Evolutionary conservation across 805 yeast species (phyloP), one percentile per base, ranked within the genome.

Genomic region (Yarrowia sp.): DNA sequence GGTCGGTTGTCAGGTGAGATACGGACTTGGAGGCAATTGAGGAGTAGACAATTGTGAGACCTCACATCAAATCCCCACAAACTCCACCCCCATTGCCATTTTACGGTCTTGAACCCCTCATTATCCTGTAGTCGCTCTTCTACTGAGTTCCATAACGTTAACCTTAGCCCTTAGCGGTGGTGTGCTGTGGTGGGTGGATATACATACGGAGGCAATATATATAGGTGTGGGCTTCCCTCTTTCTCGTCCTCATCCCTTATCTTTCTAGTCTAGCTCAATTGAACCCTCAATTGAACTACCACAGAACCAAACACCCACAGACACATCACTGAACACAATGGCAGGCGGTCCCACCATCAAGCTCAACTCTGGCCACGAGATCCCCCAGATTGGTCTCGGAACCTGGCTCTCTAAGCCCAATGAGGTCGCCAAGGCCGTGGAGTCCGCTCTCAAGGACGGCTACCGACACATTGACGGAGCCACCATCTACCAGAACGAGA

Each of bases 391-490:
- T 48, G 89, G 85, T 5, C 78, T 81, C 65, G 89, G 89, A 9
- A 82, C 84, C 45, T 85, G 82, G 77, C 75, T 72, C 45, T 74
- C 84, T n/a, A 77, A 83, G 41, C 72, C 76, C 77, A 56, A 71
- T 19, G 73, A 72, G 63, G 75, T 77, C 22, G 72, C 70, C 32
- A 71, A 72, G 36, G 75, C 79, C 38, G 84, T 83, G 1, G 79
- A 79, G 71, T 46, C 67, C 32, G 89, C 88, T 11, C 77, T 87
- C 71, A 72, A 77, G 55, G 74, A 68, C 14, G 91, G 91, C 5
- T 87, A 86, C 76, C 81, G 89, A 71, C 90, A 87, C 75, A 79
- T 89, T 68, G 92, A 89, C 75, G 79, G 84, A 43, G 92, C 92
- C 52, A 83, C 79, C 43, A 75, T 74, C 46, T 89, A 88, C 79